Base-by-base conservation (phyloP, 352 stramenopile species). In the Pythium grandisporangium region DNA sequence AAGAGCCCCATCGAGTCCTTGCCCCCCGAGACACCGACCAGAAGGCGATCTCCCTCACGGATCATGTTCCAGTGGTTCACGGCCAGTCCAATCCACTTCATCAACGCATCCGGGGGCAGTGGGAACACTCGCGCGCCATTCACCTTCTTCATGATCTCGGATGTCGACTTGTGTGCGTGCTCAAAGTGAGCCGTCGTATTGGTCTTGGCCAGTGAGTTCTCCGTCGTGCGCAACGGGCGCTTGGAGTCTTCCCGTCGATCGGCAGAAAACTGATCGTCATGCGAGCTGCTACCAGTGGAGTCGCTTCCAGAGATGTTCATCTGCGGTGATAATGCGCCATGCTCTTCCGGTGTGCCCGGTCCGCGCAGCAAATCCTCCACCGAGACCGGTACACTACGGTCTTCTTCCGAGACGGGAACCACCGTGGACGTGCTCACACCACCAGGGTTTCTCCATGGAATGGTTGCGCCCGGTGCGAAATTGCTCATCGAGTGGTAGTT, bases 1-100 rank as follows among this genome's bases (percentile, higher is more conserved):
- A 98, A 63, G 36, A 98, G 64, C 29, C 61, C 82, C n/a, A 98
- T 57, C 23, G 84, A 97, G 61, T 98, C 95, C 66, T 98, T 98
- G 21, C 95, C 95, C 29, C 95, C 95, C 6, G 82, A 97, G 1
- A 98, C 52, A 3, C 85, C 95, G 13, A 98, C 57, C n/a, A 97
- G 57, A 19, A 98, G 64, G 5, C 81, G 61, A 68, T 98, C 93
- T n/a, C 93, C 93, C 30, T 95, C 77, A 43, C 95, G 42, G 29
- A 98, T 89, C 87, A 98, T 97, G 38, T 89, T 56, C 74, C 76
- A 97, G 38, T 97, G 79, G 16, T 76, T 61, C 25, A 97, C 71
- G 5, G 87, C 90, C 45, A 96, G 65, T 6, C 64, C 66, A 24
- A 81, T 58, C 39, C 48, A 52, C 12, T 59, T 55, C 42, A 78